Evolutionary conservation across 305 asterid species (phyloP).

Genomic region (Rubia tinctorum): DNA sequence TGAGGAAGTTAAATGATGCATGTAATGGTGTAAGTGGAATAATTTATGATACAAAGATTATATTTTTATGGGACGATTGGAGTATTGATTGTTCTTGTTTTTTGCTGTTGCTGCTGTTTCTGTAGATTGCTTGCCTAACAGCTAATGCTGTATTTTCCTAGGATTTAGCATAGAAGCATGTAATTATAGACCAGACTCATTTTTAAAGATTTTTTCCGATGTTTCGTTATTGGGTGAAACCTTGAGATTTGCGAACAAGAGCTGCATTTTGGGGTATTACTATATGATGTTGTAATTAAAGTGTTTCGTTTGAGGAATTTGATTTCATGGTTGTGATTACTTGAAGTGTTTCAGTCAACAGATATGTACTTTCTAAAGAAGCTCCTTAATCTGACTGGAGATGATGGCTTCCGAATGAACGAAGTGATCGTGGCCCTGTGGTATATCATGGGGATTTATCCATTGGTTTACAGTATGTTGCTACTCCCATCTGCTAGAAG

Average conservation of each 20-base stretch:
- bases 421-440: constrained; percentile 69
- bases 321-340: background rate
- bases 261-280: background rate
- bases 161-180: background rate
- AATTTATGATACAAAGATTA: too few relatives aligned
- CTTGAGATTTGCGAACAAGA: background rate
- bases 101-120: background rate
- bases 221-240: background rate
- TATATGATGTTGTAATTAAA: background rate
- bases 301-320: background rate
- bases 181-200: background rate
- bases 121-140: background rate
- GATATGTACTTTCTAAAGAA: constrained; percentile 72
- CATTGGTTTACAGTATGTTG: constrained; percentile 78
- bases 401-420: constrained; percentile 89
- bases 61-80: background rate
- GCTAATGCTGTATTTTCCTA: background rate
- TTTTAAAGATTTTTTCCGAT: background rate
- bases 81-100: background rate
- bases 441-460: constrained; percentile 96
- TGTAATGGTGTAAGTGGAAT: background rate
- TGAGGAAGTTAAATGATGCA: too few relatives aligned
- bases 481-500: constrained; percentile 87
- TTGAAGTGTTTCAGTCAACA: constrained; percentile 40
- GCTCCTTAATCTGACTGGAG: constrained; percentile 72